A percentile compares a stretch with the other conserved stretches of the same genome.
Evolutionary conservation across 345 rosid species (phyloP).

Genomic region (Eucalyptus erythrocorys): DNA sequence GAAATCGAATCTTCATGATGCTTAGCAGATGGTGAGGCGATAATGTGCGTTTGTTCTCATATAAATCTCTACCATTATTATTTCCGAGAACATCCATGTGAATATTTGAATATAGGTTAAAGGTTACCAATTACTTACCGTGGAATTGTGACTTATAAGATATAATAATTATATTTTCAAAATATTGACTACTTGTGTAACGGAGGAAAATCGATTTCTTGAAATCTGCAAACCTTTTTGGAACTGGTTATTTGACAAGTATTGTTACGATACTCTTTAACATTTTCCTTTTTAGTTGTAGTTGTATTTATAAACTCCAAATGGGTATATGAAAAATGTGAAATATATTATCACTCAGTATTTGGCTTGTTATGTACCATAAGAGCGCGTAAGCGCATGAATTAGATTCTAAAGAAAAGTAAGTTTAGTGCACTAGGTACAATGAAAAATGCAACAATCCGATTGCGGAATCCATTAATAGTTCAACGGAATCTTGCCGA

Average conservation of each 20-base stretch:
- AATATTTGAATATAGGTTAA: background rate
- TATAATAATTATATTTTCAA: background rate
- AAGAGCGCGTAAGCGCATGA: background rate
- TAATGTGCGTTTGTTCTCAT: too few relatives aligned
- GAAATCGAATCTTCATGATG: too few relatives aligned
- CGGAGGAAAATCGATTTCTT: background rate
- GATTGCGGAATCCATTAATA: background rate
- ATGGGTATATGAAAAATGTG: background rate
- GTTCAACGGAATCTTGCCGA: background rate
- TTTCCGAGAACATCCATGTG: background rate
- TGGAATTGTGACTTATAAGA: background rate
- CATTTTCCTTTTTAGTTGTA: background rate
- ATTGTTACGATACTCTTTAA: background rate
- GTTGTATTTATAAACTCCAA: too few relatives aligned
- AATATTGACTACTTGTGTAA: background rate
- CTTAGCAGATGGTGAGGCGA: too few relatives aligned
- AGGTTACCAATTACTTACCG: too few relatives aligned
- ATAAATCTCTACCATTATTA: background rate
- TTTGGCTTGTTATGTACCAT: background rate
- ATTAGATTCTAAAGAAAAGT: too few relatives aligned
- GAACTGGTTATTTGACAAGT: too few relatives aligned
- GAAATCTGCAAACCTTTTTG: too few relatives aligned
- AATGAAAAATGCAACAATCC: too few relatives aligned
- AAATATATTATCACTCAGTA: too few relatives aligned
- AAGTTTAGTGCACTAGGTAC: too few relatives aligned